Conservation (phyloP, 2,329 filamentous ascomycete species). For the Aspergillus fumigatiaffinis region DNA sequence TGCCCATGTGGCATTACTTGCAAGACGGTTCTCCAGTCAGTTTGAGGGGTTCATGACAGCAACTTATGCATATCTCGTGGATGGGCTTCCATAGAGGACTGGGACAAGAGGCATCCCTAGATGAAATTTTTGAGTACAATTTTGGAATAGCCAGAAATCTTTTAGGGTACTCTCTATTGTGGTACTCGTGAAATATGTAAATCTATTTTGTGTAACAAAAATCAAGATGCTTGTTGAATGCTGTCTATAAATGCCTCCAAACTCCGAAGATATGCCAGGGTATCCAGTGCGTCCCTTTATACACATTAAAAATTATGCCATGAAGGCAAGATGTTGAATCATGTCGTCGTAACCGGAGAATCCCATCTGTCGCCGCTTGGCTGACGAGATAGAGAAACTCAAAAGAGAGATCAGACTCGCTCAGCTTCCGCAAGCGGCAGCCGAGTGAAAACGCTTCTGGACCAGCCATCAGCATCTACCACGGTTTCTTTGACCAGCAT, state of each 20-base stretch:
- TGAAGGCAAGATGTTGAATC: slow-evolving; percentile 13
- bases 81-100: slow-evolving; percentile 47
- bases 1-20: slow-evolving; percentile 28
- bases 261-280: slow-evolving; percentile 5
- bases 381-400: neutral
- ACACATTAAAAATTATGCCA: slow-evolving; percentile 13
- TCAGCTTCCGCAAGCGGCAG: slow-evolving; percentile 31
- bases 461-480: slow-evolving; percentile 62
- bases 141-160: neutral
- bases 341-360: slow-evolving; percentile 5
- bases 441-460: slow-evolving; percentile 52
- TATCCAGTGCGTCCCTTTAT: neutral
- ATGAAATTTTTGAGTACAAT: neutral
- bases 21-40: slow-evolving; percentile 41
- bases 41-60: slow-evolving; percentile 45
- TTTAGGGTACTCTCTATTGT: neutral
- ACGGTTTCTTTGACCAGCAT: slow-evolving; percentile 53
- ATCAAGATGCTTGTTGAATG: neutral
- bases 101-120: slow-evolving; percentile 29
- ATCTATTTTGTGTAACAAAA: neutral
- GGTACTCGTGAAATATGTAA: neutral
- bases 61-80: slow-evolving; percentile 24
- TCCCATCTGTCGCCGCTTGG: neutral
- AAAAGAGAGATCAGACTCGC: slow-evolving; percentile 2
- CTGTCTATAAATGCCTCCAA: neutral